Percentiles rank a stretch among this genome's conserved stretches.
These are phyloP conservation scores for Artemisia annua DNA, from an alignment of 129 eudicot genomes.

Conservation along the genomic window DNA sequence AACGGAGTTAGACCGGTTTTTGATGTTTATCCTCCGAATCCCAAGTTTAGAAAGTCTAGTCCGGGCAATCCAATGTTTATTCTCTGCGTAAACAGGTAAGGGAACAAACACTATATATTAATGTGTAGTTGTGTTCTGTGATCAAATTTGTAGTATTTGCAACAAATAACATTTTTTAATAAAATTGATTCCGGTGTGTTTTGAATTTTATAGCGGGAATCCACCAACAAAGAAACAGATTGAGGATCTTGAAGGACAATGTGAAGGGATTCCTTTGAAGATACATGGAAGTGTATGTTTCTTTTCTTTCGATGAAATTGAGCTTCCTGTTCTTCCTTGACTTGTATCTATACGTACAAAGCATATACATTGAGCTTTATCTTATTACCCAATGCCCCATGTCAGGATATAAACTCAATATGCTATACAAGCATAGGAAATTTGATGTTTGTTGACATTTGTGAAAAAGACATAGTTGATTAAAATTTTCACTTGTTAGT, in stretches of 20 bases:
- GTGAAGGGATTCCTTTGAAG: slow-evolving; percentile 3
- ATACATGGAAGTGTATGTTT: too few relatives aligned
- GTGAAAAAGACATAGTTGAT: too few relatives aligned
- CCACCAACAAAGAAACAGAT: slow-evolving; percentile 61
- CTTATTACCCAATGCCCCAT: too few relatives aligned
- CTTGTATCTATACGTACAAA: too few relatives aligned
- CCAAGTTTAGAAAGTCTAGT: slow-evolving; percentile 69
- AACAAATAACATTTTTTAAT: neutral
- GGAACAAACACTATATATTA: neutral
- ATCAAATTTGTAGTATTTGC: neutral
- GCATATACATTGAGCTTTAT: too few relatives aligned
- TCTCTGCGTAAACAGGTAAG: slow-evolving; percentile 62
- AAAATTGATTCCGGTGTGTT: neutral
- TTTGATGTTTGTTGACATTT: too few relatives aligned
- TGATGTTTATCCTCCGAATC: slow-evolving; percentile 80
- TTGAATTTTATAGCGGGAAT: slow-evolving; percentile 34
- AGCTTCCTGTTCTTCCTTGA: too few relatives aligned
- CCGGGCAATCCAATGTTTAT: slow-evolving; percentile 64
- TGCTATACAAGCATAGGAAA: too few relatives aligned
- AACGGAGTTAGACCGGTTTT: slow-evolving; percentile 45
- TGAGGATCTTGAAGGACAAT: slow-evolving; percentile 51
- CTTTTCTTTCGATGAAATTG: too few relatives aligned
- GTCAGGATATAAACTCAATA: too few relatives aligned
- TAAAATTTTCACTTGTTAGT: too few relatives aligned
- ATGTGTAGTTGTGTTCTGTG: neutral